Evolutionary conservation across 1,284 basidiomycete species (phyloP), one percentile per base, ranked within the genome.

Genomic region (Porogramme epimiltina): DNA sequence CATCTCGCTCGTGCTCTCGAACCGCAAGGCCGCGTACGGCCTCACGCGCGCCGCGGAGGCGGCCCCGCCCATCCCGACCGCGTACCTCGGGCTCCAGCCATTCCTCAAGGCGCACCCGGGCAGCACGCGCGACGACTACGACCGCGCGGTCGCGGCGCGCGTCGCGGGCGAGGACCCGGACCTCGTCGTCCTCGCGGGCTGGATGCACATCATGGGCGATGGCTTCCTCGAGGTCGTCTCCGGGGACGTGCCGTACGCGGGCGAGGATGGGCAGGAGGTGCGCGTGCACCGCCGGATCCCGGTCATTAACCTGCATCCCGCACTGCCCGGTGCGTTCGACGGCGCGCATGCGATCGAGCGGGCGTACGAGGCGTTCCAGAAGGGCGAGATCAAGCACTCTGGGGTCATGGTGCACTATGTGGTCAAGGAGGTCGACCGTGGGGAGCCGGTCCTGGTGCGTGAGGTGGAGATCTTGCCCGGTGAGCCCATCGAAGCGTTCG

Each of bases 391-490:
- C 47, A 73, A 76, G 33, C 73, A 79, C 49, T 89, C 92, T 0
- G 96, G 96, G 0, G 87, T 85, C 3, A 99, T 99, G 96, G 88
- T 98, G 0, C 96, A 99, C 72, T 82, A 88, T 31, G 96, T 98
- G 15, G 87, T 98, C 26, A 88, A 87, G 55, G 93, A 96, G 66
- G 95, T 99, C 11, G 97, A 99, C 71, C 82, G 87, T 5, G 97
- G 96, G 1, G 85, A 91, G 64, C 95, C 96, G 0, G 66, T 99
- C 34, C 69, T 98, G 24, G 88, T 95, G 41, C 76, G 82, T 52
- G 83, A 93, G 64, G 83, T 99, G 11, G 80, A 82, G 56, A 87
- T 97, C 51, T 71, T 74, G 58, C 73, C 86, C 65, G 90, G 81
- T 11, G 95, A 98, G 61, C 72, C 81, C 4, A 69, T 91, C 51